phyloP scores from a whole-genome alignment of 2,329 filamentous ascomycete species.

The Paraphoma chrysanthemicola region DNA sequence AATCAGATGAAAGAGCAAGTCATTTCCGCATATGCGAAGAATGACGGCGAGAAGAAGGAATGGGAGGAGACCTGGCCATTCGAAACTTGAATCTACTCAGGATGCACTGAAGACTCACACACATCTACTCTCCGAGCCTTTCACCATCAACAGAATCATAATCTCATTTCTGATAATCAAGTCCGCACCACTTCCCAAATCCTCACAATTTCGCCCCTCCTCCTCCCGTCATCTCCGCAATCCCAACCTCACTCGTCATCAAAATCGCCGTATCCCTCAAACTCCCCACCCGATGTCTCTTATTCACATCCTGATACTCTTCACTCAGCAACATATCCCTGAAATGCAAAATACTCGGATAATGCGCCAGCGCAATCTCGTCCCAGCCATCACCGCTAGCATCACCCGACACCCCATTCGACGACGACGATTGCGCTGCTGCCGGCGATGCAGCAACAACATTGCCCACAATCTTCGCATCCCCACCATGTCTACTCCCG shows the following conservation, averaged over 20 bases:
- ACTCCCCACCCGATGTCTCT: slow-evolving; percentile 58
- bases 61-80: no score
- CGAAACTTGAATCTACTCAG: no score
- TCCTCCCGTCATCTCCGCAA: slow-evolving; percentile 25
- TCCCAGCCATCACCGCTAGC: slow-evolving; percentile 57
- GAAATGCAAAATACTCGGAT: slow-evolving; percentile 68
- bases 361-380: slow-evolving; percentile 70
- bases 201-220: no score
- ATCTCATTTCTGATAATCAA: no score
- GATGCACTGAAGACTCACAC: no score
- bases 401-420: background rate
- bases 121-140: no score
- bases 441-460: slow-evolving; percentile 38
- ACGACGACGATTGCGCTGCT: no score
- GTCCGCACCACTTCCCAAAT: no score
- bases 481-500: slow-evolving; percentile 61
- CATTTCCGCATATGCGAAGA: no score
- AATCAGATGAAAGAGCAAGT: no score
- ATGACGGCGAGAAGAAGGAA: no score
- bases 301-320: slow-evolving; percentile 67
- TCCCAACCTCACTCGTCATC: slow-evolving; percentile 60
- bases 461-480: slow-evolving; percentile 68
- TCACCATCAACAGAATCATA: no score
- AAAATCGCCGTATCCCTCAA: slow-evolving; percentile 61
- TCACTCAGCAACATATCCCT: slow-evolving; percentile 65